Conservation (phyloP, 2,329 filamentous ascomycete species). For the Tolypocladium guangdongense region DNA sequence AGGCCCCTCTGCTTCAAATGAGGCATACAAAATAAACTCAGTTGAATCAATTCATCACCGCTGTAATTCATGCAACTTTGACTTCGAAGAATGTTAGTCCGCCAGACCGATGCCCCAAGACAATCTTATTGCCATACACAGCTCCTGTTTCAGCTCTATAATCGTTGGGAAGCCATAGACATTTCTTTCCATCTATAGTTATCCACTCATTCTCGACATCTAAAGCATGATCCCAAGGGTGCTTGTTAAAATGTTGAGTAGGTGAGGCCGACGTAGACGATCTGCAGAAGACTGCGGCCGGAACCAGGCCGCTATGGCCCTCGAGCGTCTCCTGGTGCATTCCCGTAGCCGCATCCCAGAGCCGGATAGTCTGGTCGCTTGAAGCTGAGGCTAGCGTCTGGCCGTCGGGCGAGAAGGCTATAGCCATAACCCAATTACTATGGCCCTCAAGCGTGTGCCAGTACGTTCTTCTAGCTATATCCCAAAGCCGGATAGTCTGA, state of each 20-base stretch:
- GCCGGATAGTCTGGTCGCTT: neutral
- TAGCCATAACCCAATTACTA: too few relatives aligned
- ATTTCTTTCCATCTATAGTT: neutral
- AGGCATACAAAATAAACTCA: too few relatives aligned
- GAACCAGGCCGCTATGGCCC: neutral
- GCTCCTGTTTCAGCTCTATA: neutral
- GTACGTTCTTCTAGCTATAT: neutral
- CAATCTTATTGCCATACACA: too few relatives aligned
- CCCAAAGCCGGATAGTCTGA: neutral
- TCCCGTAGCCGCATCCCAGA: neutral
- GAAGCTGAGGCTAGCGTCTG: neutral
- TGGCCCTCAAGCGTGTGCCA: too few relatives aligned
- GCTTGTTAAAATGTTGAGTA: neutral
- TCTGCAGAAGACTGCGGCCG: neutral
- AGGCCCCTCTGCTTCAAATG: too few relatives aligned
- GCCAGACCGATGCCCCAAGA: too few relatives aligned
- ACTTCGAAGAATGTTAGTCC: too few relatives aligned
- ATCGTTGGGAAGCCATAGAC: neutral
- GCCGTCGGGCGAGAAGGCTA: neutral
- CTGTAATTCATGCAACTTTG: too few relatives aligned
- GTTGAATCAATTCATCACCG: too few relatives aligned
- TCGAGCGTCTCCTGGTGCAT: neutral
- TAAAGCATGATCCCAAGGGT: neutral
- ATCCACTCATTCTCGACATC: neutral
- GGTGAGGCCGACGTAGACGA: neutral